Evolutionary conservation across 2,329 filamentous ascomycete species (phyloP).

Genomic region (Fusarium proliferatum): DNA sequence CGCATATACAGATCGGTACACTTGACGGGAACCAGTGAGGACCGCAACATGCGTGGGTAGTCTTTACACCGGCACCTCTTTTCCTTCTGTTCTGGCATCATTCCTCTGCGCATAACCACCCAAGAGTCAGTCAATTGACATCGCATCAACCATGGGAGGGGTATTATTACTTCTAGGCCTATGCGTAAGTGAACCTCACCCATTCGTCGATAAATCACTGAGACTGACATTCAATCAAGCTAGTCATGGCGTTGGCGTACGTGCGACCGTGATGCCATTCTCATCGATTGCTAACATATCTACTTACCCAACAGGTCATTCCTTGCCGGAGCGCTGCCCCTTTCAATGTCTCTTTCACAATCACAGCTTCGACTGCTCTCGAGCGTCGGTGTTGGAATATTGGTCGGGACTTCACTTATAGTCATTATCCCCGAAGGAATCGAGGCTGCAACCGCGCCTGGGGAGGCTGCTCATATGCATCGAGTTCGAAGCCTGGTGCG

Average conservation of each 20-base stretch:
- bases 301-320: conserved; percentile 75
- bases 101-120: conserved; percentile 20
- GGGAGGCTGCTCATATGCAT: conserved; percentile 54
- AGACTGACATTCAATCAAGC: conserved; percentile 50
- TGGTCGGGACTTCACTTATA: conserved; percentile 94
- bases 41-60: conserved; percentile 43
- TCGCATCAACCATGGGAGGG: conserved; percentile 51
- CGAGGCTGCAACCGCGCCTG: conserved; percentile 81
- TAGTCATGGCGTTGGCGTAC: conserved; percentile 70
- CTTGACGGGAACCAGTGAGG: neutral
- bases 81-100: conserved; percentile 15
- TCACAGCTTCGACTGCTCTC: conserved; percentile 91
- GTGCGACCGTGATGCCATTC: conserved; percentile 44
- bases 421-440: conserved; percentile 98
- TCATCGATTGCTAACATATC: conserved; percentile 35
- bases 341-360: conserved; percentile 87
- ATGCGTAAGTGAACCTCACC: conserved; percentile 50
- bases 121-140: conserved; percentile 21
- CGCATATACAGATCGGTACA: neutral
- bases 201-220: conserved; percentile 1
- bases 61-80: conserved; percentile 7
- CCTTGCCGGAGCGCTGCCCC: conserved; percentile 87
- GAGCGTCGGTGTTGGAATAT: conserved; percentile 89
- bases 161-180: conserved; percentile 55
- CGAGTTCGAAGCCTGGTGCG: conserved; percentile 48